Evolutionary conservation across 345 rosid genomes (phyloP).

Genomic region (Viola odorata): DNA sequence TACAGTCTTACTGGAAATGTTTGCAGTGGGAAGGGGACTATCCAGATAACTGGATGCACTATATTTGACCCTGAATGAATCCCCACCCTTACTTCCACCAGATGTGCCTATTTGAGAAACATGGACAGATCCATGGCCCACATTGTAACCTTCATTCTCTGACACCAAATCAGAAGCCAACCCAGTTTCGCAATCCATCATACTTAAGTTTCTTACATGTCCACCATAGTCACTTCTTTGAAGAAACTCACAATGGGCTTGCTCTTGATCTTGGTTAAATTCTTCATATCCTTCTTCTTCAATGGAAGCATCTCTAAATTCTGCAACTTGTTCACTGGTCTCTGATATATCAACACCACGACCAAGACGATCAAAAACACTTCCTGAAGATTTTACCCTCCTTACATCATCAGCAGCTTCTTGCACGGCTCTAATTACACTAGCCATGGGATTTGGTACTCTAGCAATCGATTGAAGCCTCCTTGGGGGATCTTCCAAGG

Average conservation of each 20-base stretch:
- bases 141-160: slow-evolving; percentile 46
- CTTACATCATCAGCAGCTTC: slow-evolving; percentile 87
- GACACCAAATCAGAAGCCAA: slow-evolving; percentile 36
- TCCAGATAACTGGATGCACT: slow-evolving; percentile 30
- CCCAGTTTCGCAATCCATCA: slow-evolving; percentile 35
- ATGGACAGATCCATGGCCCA: slow-evolving; percentile 21
- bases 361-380: slow-evolving; percentile 92
- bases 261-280: slow-evolving; percentile 30
- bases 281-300: slow-evolving; percentile 43
- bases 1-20: slow-evolving; percentile 32
- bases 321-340: slow-evolving; percentile 24
- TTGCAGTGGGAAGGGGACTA: slow-evolving; percentile 31
- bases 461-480: slow-evolving; percentile 65
- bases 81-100: slow-evolving; percentile 37
- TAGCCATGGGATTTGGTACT: slow-evolving; percentile 62
- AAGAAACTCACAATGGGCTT: slow-evolving; percentile 16
- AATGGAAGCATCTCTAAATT: slow-evolving; percentile 30
- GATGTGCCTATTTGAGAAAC: slow-evolving; percentile 30
- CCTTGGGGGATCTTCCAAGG: slow-evolving; percentile 37
- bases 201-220: slow-evolving; percentile 30
- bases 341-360: slow-evolving; percentile 35
- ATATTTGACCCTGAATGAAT: slow-evolving; percentile 36
- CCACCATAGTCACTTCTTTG: slow-evolving; percentile 39
- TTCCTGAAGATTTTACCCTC: slow-evolving; percentile 52
- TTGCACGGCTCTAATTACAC: slow-evolving; percentile 77